A percentile compares a stretch with the other conserved stretches of the same genome.
phyloP scores from a whole-genome alignment of 495 filamentous ascomycete genomes.

The Neurospora sp. region DNA sequence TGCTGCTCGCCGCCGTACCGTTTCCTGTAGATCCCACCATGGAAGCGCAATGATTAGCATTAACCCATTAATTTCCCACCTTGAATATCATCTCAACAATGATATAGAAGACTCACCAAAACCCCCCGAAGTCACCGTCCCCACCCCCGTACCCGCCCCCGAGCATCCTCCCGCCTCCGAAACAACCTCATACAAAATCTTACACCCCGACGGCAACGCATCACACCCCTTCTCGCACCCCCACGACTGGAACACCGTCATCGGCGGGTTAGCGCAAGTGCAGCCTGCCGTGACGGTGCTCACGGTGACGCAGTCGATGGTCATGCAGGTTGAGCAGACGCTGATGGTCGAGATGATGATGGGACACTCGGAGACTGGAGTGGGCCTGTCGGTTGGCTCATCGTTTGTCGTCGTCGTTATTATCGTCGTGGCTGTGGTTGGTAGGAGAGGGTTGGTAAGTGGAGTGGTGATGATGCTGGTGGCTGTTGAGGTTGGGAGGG shows the following conservation, averaged over 20 bases:
- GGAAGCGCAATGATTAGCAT: not conserved
- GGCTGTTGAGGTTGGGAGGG: not conserved
- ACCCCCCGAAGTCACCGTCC: not conserved
- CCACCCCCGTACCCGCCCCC: not conserved
- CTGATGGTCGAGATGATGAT: constrained; percentile 14
- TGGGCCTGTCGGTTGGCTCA: not conserved
- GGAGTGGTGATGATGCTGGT: not conserved
- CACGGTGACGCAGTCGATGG: constrained; percentile 10
- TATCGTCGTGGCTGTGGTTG: not conserved
- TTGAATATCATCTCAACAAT: not conserved
- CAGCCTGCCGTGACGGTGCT: constrained; percentile 14
- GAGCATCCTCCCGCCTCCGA: not conserved
- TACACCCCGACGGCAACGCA: constrained; percentile 10
- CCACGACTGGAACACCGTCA: constrained; percentile 12
- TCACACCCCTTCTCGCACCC: constrained; percentile 14
- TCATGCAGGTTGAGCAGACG: constrained; percentile 19
- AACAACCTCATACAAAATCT: constrained; percentile 12
- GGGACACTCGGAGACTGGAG: constrained; percentile 11
- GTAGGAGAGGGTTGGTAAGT: not conserved
- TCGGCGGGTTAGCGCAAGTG: constrained; percentile 11
- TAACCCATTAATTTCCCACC: not conserved
- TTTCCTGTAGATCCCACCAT: not conserved
- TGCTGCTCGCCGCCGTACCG: not conserved
- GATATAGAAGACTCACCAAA: not conserved
- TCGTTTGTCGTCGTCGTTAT: not conserved